Evolutionary conservation across 345 rosid genomes (phyloP).

Genomic region (Turnera subulata): DNA sequence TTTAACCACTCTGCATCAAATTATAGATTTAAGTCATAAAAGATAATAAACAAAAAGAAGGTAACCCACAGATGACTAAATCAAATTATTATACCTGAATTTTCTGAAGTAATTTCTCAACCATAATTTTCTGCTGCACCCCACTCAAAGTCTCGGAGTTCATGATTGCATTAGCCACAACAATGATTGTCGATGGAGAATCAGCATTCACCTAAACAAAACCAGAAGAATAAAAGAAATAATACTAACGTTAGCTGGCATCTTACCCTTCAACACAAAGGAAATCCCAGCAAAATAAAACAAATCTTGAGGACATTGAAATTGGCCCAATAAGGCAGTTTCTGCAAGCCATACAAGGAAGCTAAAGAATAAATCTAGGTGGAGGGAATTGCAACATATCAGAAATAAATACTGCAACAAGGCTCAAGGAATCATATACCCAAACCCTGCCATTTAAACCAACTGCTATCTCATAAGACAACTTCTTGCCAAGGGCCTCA

Average conservation of each 20-base stretch:
- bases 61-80: too few species aligned
- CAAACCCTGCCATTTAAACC: constrained; percentile 81
- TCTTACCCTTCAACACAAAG: background rate
- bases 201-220: constrained; percentile 46
- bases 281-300: background rate
- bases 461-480: constrained; percentile 71
- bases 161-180: constrained; percentile 62
- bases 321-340: background rate
- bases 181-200: constrained; percentile 52
- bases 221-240: background rate
- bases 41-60: too few species aligned
- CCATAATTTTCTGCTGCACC: constrained; percentile 73
- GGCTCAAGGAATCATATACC: constrained; percentile 39
- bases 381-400: background rate
- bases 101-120: constrained; percentile 59
- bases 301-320: background rate
- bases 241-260: background rate
- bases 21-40: too few species aligned
- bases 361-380: background rate
- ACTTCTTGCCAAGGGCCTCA: constrained; percentile 72
- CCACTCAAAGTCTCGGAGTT: constrained; percentile 63
- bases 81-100: constrained; percentile 21
- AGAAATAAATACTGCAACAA: background rate
- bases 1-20: too few species aligned
- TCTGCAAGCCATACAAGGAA: background rate